Percentiles rank a stretch among this genome's conserved stretches.
phyloP scores from a whole-genome alignment of 805 yeast genomes.

The Yamadazyma phyllophila region DNA sequence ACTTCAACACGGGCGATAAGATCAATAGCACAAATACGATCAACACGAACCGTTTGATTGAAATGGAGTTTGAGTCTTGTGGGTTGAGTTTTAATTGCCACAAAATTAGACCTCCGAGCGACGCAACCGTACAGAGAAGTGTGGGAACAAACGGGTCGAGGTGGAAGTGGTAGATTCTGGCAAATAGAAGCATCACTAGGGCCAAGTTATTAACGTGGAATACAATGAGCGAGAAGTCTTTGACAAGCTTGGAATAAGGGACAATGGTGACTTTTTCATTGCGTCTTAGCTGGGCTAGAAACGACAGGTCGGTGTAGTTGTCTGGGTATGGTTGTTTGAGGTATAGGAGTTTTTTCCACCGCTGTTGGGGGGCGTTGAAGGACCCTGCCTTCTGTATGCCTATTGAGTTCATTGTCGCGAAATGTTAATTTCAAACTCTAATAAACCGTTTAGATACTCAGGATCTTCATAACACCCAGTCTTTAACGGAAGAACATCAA shows the following conservation, averaged over 20 bases:
- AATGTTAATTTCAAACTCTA: not conserved
- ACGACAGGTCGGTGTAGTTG: constrained; percentile 80
- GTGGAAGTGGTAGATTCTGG: constrained; percentile 49
- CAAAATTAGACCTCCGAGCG: constrained; percentile 34
- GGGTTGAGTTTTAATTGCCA: constrained; percentile 18
- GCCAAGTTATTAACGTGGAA: constrained; percentile 64
- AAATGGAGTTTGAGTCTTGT: constrained; percentile 6
- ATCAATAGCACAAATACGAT: constrained; percentile 71
- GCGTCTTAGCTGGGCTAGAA: constrained; percentile 74
- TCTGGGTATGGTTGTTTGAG: constrained; percentile 84
- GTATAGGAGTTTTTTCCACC: constrained; percentile 88
- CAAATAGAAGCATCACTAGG: constrained; percentile 65
- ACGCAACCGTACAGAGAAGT: constrained; percentile 19
- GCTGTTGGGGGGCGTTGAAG: constrained; percentile 16
- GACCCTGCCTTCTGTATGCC: constrained; percentile 5
- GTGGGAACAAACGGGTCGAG: constrained; percentile 53
- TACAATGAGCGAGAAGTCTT: constrained; percentile 68
- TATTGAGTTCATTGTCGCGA: constrained; percentile 9
- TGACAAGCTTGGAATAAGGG: constrained; percentile 59
- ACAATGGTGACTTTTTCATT: constrained; percentile 73
- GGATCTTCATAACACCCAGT: no score
- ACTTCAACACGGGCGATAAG: constrained; percentile 84
- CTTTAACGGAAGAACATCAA: no score
- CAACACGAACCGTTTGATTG: constrained; percentile 61
- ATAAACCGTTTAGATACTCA: not conserved